Evolutionary conservation across 306 rosid genomes (phyloP).

Genomic region (Glycyrrhiza uralensis): DNA sequence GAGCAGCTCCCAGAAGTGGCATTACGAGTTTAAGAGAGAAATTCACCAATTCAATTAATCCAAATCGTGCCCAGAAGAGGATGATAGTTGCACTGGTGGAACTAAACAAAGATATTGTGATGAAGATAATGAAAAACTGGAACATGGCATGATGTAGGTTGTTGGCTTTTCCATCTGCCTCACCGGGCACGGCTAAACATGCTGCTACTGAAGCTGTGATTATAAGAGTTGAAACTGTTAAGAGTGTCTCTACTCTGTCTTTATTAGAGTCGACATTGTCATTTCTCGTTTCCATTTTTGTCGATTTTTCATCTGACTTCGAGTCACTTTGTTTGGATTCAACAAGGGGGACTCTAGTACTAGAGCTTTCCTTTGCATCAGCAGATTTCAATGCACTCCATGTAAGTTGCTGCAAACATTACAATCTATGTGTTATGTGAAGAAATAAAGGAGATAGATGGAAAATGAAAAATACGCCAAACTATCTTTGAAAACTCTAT

Average conservation of each 20-base stretch:
- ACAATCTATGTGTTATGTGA: background rate
- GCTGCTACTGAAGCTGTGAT: slow-evolving; percentile 32
- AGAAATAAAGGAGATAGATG: background rate
- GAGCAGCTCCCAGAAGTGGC: slow-evolving; percentile 31
- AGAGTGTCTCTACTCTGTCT: slow-evolving; percentile 19
- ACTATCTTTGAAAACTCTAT: no score
- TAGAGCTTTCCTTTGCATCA: background rate
- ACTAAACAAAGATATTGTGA: slow-evolving; percentile 33
- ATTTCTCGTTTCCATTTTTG: no score
- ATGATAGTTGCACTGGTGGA: slow-evolving; percentile 18
- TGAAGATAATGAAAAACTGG: slow-evolving; percentile 12
- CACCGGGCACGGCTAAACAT: slow-evolving; percentile 27
- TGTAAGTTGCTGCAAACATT: slow-evolving; percentile 12
- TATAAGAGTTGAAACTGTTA: slow-evolving; percentile 29
- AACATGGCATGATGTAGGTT: background rate
- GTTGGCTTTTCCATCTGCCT: slow-evolving; percentile 6
- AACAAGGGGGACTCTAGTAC: background rate
- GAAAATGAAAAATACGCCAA: background rate
- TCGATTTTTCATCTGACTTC: background rate
- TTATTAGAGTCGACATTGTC: background rate
- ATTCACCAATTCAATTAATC: background rate
- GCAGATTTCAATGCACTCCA: slow-evolving; percentile 16
- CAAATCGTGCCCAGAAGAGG: slow-evolving; percentile 33
- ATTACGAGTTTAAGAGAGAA: background rate
- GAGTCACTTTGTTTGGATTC: background rate